phyloP scores from a whole-genome alignment of 495 filamentous ascomycete species.

The Aspergillus affinis region DNA sequence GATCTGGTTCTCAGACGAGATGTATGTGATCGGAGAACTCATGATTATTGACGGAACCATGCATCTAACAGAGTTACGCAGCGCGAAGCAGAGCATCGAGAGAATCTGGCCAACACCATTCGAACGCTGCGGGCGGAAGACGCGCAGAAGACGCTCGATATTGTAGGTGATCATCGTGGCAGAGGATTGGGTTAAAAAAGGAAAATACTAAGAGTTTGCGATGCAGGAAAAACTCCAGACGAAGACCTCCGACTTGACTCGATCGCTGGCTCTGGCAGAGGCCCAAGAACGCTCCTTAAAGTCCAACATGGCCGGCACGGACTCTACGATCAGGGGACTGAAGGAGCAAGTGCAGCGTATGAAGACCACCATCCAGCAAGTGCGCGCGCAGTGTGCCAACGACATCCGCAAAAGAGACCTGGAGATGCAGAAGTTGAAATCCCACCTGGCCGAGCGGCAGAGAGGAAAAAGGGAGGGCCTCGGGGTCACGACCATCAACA shows the following conservation, averaged over 20 bases:
- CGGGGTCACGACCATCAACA: constrained; percentile 50
- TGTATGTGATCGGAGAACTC: constrained; percentile 47
- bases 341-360: constrained; percentile 79
- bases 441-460: constrained; percentile 63
- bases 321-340: constrained; percentile 64
- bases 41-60: neutral
- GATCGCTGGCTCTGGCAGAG: constrained; percentile 72
- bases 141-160: constrained; percentile 63
- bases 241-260: constrained; percentile 69
- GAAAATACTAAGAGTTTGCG: constrained; percentile 14
- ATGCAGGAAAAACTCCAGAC: constrained; percentile 59
- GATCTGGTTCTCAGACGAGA: constrained; percentile 84
- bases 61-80: constrained; percentile 29
- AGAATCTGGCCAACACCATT: constrained; percentile 75
- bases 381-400: constrained; percentile 82
- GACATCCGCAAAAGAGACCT: constrained; percentile 90
- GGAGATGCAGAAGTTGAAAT: constrained; percentile 84
- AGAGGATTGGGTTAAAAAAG: too few species aligned
- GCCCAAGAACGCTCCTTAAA: constrained; percentile 70
- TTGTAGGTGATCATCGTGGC: constrained; percentile 33
- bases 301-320: constrained; percentile 66
- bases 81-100: constrained; percentile 86
- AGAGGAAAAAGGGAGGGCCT: constrained; percentile 51
- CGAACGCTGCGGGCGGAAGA: constrained; percentile 70
- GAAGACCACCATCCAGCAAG: constrained; percentile 75